Percentiles rank a stretch among this genome's conserved stretches.
Evolutionary conservation across 768 basidiomycete genomes (phyloP).

Genomic region (Podaxis carcinomalis): DNA sequence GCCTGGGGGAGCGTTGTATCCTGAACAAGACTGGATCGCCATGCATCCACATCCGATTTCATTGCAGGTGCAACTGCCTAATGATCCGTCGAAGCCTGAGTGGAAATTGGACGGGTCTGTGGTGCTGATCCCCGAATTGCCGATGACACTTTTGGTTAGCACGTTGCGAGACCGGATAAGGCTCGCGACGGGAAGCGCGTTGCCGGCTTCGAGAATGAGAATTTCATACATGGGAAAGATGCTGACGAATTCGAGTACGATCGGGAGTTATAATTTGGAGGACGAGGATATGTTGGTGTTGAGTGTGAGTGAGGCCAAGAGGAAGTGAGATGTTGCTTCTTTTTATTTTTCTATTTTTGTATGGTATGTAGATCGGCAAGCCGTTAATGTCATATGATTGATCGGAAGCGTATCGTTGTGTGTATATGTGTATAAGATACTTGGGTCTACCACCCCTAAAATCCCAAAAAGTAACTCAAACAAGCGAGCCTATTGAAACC

Average conservation of each 20-base stretch:
- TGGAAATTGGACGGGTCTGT: conserved; percentile 87
- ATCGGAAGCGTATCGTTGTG: not conserved
- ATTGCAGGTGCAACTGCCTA: conserved; percentile 79
- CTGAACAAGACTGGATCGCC: conserved; percentile 85
- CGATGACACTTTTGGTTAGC: conserved; percentile 80
- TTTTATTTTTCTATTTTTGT: not conserved
- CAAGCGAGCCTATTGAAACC: conserved; percentile 3
- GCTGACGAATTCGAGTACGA: conserved; percentile 80
- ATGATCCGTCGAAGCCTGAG: conserved; percentile 79
- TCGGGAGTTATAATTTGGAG: conserved; percentile 87
- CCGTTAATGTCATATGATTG: not conserved
- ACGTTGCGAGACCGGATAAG: conserved; percentile 88
- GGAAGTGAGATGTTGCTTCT: conserved; percentile 41
- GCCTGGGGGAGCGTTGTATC: conserved; percentile 78
- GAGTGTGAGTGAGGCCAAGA: conserved; percentile 72
- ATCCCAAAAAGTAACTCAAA: conserved; percentile 8
- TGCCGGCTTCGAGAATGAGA: conserved; percentile 77
- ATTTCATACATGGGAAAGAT: conserved; percentile 79
- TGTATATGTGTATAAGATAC: conserved; percentile 1
- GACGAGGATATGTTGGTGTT: conserved; percentile 84
- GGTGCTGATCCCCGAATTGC: conserved; percentile 77
- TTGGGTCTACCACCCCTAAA: conserved; percentile 19
- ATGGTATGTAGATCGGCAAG: not conserved
- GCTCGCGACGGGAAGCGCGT: conserved; percentile 69
- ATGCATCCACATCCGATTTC: conserved; percentile 94